These are phyloP conservation scores for Stentor coeruleus DNA, from an alignment of 73 alveolate species.

Conservation along the genomic window DNA sequence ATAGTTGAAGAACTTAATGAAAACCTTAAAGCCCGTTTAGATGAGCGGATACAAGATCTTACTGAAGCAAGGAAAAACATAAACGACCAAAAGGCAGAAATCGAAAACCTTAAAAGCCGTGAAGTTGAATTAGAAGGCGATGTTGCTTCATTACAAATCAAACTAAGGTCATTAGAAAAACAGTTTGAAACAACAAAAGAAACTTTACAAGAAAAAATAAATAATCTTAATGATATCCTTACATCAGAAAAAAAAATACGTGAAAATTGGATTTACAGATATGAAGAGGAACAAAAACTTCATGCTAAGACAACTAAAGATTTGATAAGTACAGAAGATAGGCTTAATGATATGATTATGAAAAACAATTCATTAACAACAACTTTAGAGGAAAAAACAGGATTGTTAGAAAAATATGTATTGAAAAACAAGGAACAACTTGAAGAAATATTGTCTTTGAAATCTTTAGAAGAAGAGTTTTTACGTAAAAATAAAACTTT, in stretches of 20 bases:
- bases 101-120: not conserved
- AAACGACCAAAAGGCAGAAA: not conserved
- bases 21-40: not conserved
- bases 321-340: not conserved
- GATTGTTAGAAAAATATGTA: not conserved
- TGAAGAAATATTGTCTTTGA: not conserved
- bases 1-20: not conserved
- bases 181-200: slow-evolving; percentile 1
- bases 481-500: not conserved
- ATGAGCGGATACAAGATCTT: not conserved
- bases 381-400: not conserved
- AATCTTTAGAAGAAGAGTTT: not conserved
- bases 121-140: not conserved
- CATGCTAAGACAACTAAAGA: not conserved
- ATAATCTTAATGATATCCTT: not conserved
- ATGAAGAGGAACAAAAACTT: slow-evolving; percentile 1
- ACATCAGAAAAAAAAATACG: not conserved
- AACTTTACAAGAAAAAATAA: not conserved
- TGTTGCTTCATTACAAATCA: not conserved
- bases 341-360: not conserved
- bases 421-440: not conserved
- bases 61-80: not conserved
- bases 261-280: not conserved
- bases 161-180: not conserved
- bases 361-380: not conserved